These are phyloP conservation scores for Cladophialophora chaetospira DNA, from an alignment of 2,329 filamentous ascomycete genomes.

Conservation along the genomic window DNA sequence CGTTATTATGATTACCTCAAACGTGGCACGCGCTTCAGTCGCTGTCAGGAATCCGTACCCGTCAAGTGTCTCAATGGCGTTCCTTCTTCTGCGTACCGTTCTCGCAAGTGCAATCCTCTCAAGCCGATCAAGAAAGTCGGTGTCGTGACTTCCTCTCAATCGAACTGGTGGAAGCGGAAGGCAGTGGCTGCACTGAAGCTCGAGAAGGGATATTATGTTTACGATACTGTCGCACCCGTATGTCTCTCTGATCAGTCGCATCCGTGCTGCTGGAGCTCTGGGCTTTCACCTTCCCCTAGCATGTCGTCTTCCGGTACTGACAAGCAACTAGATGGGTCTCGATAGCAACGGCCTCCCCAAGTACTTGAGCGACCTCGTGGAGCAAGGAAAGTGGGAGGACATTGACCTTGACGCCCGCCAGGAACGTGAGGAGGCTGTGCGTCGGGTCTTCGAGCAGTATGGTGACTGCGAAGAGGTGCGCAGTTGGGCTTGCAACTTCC, in stretches of 20 bases:
- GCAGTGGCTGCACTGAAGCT: not conserved
- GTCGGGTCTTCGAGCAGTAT: not conserved
- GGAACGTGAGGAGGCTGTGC: not conserved
- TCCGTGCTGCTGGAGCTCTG: no score
- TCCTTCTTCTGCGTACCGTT: not conserved
- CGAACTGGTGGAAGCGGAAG: not conserved
- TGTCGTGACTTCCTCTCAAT: not conserved
- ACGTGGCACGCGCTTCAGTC: not conserved
- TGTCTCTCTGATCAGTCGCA: no score
- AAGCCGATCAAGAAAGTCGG: not conserved
- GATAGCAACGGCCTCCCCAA: not conserved
- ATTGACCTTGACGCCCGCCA: constrained; percentile 2
- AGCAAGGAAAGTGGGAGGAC: not conserved
- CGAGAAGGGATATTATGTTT: not conserved
- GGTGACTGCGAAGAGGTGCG: not conserved
- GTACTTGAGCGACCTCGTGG: constrained; percentile 1
- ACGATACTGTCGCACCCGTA: not conserved
- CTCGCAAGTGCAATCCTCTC: not conserved
- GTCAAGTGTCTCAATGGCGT: not conserved
- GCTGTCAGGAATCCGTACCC: not conserved
- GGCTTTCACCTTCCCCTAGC: no score
- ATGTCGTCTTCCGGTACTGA: no score
- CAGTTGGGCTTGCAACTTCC: no score
- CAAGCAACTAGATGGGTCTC: no score
- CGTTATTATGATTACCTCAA: no score